Percentiles rank a stretch among this genome's conserved stretches.
Evolutionary conservation across 768 basidiomycete genomes (phyloP).

Genomic region (Austroboletus eburneus): DNA sequence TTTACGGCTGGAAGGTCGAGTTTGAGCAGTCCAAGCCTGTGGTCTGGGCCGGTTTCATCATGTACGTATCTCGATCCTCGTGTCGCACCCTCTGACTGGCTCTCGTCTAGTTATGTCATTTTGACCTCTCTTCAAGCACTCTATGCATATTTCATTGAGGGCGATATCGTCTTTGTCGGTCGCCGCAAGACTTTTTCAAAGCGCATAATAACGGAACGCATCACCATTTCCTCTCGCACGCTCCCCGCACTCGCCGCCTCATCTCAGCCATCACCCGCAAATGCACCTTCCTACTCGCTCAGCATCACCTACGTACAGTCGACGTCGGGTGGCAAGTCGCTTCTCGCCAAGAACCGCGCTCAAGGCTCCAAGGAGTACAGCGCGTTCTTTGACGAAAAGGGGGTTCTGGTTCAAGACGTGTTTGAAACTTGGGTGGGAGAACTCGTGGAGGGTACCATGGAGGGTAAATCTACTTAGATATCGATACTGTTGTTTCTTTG

Average conservation of each 20-base stretch:
- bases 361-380: conserved; percentile 56
- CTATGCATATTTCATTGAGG: conserved; percentile 85
- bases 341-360: conserved; percentile 67
- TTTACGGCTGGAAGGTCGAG: conserved; percentile 84
- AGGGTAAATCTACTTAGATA: conserved; percentile 50
- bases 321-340: conserved; percentile 79
- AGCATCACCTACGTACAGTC: conserved; percentile 70
- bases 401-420: conserved; percentile 68
- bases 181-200: conserved; percentile 88
- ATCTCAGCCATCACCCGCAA: conserved; percentile 28
- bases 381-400: conserved; percentile 77
- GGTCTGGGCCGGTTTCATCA: conserved; percentile 71
- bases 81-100: conserved; percentile 9
- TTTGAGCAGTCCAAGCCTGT: conserved; percentile 85
- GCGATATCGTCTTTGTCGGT: conserved; percentile 80
- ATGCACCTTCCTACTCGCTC: conserved; percentile 65
- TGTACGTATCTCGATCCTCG: conserved; percentile 45
- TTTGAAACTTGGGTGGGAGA: conserved; percentile 80
- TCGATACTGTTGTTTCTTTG: not conserved
- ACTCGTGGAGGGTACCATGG: conserved; percentile 69
- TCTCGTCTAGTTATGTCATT: conserved; percentile 58
- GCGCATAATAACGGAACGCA: conserved; percentile 88
- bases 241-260: conserved; percentile 36
- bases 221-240: conserved; percentile 73
- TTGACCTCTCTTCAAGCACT: conserved; percentile 70